These are phyloP conservation scores for Thelonectria discophora DNA, from an alignment of 2,329 filamentous ascomycete species.

Conservation along the genomic window DNA sequence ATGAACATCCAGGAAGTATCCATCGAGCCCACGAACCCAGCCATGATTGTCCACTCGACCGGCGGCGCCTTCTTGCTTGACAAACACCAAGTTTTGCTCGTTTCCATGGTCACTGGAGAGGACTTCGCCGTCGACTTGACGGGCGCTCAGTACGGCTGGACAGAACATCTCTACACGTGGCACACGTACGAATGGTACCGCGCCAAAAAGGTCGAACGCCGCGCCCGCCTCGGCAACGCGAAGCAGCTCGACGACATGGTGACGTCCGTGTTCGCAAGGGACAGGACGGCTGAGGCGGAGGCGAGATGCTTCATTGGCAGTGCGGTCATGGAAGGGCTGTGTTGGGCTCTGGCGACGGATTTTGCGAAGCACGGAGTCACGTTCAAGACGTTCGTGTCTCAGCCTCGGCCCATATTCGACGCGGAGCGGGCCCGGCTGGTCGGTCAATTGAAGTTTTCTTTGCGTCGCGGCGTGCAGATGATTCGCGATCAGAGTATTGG, in stretches of 20 bases:
- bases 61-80: not conserved
- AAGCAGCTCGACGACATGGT: not conserved
- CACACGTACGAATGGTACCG: not conserved
- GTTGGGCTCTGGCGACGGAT: not conserved
- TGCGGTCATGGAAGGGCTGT: not conserved
- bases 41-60: not conserved
- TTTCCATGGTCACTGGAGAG: not conserved
- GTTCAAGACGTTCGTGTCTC: not conserved
- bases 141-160: not conserved
- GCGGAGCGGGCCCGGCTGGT: not conserved
- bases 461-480: not conserved
- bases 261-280: not conserved
- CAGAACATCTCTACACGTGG: not conserved
- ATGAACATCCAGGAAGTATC: not conserved
- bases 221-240: not conserved
- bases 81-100: not conserved
- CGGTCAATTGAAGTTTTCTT: not conserved
- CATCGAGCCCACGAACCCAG: not conserved
- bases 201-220: not conserved
- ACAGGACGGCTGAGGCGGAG: not conserved
- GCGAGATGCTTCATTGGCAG: not conserved
- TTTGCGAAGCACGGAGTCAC: not conserved
- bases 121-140: not conserved
- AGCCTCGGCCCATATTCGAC: not conserved
- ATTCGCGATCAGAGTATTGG: not conserved